These are phyloP conservation scores for Aspergillus aculeatinus DNA, from an alignment of 2,329 filamentous ascomycete species.

Conservation along the genomic window DNA sequence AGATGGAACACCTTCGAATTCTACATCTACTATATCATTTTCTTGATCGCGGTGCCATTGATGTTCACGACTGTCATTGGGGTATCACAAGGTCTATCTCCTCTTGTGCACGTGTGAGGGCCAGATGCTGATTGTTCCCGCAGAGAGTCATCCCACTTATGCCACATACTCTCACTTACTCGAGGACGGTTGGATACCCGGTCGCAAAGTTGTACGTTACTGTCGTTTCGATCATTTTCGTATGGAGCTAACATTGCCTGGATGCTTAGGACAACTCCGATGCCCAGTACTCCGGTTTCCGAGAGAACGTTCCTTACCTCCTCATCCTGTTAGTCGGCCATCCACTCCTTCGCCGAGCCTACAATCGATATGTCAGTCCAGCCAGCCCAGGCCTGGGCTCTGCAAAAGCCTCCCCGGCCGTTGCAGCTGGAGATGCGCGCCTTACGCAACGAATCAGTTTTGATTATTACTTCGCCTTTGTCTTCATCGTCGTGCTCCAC, in stretches of 20 bases:
- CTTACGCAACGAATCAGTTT: constrained; percentile 73
- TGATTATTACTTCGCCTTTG: constrained; percentile 75
- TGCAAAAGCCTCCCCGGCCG: constrained; percentile 18
- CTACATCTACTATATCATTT: constrained; percentile 71
- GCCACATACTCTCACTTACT: constrained; percentile 69
- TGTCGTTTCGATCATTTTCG: background rate
- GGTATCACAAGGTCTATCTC: constrained; percentile 73
- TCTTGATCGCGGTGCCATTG: constrained; percentile 66
- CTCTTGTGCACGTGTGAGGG: background rate
- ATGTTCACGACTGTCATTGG: constrained; percentile 92
- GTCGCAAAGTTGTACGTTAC: constrained; percentile 74
- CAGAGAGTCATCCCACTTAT: constrained; percentile 81
- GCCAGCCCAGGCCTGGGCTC: constrained; percentile 26
- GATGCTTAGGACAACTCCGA: constrained; percentile 76
- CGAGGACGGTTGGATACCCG: constrained; percentile 84
- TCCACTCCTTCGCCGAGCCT: constrained; percentile 71
- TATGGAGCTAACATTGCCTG: constrained; percentile 18
- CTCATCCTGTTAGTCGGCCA: constrained; percentile 71
- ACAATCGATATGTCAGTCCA: constrained; percentile 58
- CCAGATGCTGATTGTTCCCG: constrained; percentile 15
- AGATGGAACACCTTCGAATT: constrained; percentile 89
- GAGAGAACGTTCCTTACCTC: constrained; percentile 82
- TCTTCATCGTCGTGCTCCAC: constrained; percentile 78
- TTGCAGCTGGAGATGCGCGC: constrained; percentile 53
- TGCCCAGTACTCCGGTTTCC: constrained; percentile 79